Base-by-base conservation (phyloP, 768 basidiomycete species). In the Suillus discolor region DNA sequence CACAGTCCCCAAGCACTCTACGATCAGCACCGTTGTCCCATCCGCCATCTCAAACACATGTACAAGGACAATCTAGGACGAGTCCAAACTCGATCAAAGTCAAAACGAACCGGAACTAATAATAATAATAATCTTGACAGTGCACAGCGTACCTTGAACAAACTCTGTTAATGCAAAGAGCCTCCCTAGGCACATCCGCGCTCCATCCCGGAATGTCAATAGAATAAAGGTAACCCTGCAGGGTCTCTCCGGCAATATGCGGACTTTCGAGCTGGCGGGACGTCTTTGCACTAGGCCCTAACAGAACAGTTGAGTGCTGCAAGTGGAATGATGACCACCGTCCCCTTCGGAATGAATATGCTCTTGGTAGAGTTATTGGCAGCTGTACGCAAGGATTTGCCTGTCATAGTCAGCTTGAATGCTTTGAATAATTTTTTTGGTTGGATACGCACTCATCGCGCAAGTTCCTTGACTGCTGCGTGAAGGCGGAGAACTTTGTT, bases 121-220 rank as follows among this genome's bases (percentile, higher is more conserved):
- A 11, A 8, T 23, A n/a, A n/a, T n/a, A n/a, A n/a, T n/a, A n/a
- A n/a, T n/a, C 5, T 31, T 31, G 31, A 31, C 31, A 7, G 7
- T 38, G 16, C 16, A 18, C n/a, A n/a, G 31, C 39, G 39, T 42
- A 81, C 81, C 78, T 82, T 83, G 31, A n/a, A n/a, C n/a, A n/a
- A n/a, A n/a, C n/a, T n/a, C n/a, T n/a, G n/a, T n/a, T n/a, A 82
- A 63, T 5, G 82, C 81, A 65, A 84, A 84, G 16, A 70, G 72
- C 51, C 77, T 80, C 18, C 84, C 83, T 16, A 83, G 72, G 67
- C 83, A 85, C n/a, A 73, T 77, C 42, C 82, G 72, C 3, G 80
- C 79, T 0, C 84, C 83, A 62, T 84, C 82, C 2, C 75, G 67
- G 65, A 84, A 84, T 1, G 80, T 81, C n/a, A n/a, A n/a, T n/a